phyloP scores from a whole-genome alignment of 306 rosid species.

The Sesbania bispinosa region DNA sequence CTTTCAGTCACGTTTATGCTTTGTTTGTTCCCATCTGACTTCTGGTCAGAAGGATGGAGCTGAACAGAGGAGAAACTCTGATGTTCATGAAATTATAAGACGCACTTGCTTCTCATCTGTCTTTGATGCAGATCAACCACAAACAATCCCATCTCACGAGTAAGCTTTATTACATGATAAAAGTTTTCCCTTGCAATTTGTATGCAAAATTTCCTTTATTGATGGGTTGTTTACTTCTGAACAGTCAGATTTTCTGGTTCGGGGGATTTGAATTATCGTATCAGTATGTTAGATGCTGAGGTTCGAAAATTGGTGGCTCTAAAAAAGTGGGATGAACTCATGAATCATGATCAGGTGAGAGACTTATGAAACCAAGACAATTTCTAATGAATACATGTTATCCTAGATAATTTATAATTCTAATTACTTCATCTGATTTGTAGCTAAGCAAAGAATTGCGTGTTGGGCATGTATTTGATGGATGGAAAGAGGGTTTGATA shows the following conservation, averaged over 20 bases:
- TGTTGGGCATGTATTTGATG: constrained; percentile 76
- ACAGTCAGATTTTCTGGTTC: constrained; percentile 94
- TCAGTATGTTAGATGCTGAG: constrained; percentile 61
- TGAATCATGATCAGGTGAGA: constrained; percentile 79
- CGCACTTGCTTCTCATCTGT: constrained; percentile 81
- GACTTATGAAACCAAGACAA: background rate
- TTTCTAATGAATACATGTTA: background rate
- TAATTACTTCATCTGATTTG: constrained; percentile 19
- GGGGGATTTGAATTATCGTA: constrained; percentile 97
- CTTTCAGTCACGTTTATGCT: constrained; percentile 85
- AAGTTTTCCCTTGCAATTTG: background rate
- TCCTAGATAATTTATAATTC: background rate
- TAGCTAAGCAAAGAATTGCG: constrained; percentile 75
- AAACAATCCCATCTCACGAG: constrained; percentile 89
- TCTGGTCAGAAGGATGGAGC: constrained; percentile 94
- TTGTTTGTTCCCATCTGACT: constrained; percentile 92
- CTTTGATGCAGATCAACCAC: constrained; percentile 72
- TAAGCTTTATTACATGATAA: constrained; percentile 37
- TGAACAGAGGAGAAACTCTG: constrained; percentile 76
- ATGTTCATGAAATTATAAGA: constrained; percentile 73
- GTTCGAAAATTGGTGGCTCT: constrained; percentile 59
- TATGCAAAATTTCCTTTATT: background rate
- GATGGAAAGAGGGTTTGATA: constrained; percentile 88
- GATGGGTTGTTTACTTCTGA: constrained; percentile 27
- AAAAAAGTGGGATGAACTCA: constrained; percentile 74